Evolutionary conservation across 108 stramenopile species (phyloP).

Genomic region (Skeletonema menzelii): DNA sequence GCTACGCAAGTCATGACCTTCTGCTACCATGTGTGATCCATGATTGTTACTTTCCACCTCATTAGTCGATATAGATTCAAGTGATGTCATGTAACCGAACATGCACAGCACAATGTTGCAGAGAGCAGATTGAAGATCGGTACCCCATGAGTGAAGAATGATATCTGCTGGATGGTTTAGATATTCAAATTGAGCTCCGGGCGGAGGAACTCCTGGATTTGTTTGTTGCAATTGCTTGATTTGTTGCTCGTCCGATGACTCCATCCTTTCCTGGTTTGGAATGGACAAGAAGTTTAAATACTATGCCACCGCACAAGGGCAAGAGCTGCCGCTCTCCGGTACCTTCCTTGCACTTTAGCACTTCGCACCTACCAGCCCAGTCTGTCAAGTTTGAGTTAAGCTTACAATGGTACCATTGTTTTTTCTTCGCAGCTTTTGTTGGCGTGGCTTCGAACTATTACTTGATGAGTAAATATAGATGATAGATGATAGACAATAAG

Average conservation of each 20-base stretch:
- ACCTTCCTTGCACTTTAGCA: too few species aligned
- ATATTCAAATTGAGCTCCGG: constrained; percentile 47
- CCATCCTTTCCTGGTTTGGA: neutral
- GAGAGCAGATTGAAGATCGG: constrained; percentile 42
- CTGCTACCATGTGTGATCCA: constrained; percentile 9
- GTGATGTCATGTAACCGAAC: constrained; percentile 78
- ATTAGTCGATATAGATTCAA: constrained; percentile 47
- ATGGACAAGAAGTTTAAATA: too few species aligned
- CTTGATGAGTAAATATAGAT: too few species aligned
- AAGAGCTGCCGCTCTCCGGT: too few species aligned
- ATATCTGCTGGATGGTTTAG: constrained; percentile 85
- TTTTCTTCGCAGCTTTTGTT: too few species aligned
- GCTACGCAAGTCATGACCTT: constrained; percentile 56
- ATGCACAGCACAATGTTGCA: constrained; percentile 50
- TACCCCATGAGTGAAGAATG: constrained; percentile 76
- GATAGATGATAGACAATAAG: too few species aligned
- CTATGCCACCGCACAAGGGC: too few species aligned
- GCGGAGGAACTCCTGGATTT: constrained; percentile 25
- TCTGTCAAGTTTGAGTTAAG: too few species aligned
- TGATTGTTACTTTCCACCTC: neutral
- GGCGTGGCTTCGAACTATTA: too few species aligned
- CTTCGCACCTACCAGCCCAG: too few species aligned
- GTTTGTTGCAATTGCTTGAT: neutral
- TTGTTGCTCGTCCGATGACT: too few species aligned
- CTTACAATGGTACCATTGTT: too few species aligned